Conservation (phyloP, 1,139 yeast genomes). For the Hansenula sp. region DNA sequence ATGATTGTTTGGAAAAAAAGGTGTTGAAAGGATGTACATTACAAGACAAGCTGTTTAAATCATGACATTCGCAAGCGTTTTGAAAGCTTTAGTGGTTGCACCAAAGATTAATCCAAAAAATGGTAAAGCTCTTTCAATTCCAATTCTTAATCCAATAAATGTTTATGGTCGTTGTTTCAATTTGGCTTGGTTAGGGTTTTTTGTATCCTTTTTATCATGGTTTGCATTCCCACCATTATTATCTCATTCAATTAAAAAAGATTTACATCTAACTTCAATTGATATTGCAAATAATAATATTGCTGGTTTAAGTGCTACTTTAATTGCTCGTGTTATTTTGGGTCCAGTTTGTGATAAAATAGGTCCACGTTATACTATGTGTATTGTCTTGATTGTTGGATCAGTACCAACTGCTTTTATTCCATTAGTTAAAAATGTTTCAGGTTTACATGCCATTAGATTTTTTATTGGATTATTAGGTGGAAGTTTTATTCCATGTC, state of each 20-base stretch:
- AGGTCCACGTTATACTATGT: constrained; percentile 30
- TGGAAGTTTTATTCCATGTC: constrained; percentile 30
- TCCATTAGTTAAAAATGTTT: constrained; percentile 24
- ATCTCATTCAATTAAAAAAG: constrained; percentile 21
- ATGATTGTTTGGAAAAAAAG: too few relatives aligned
- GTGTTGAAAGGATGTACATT: background rate
- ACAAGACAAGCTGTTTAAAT: too few relatives aligned
- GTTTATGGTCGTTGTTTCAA: constrained; percentile 26
- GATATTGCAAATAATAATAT: constrained; percentile 30
- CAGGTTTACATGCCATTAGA: constrained; percentile 26
- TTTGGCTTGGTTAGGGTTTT: constrained; percentile 29
- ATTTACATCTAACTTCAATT: constrained; percentile 23
- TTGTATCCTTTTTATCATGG: constrained; percentile 31
- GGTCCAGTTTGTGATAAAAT: constrained; percentile 29
- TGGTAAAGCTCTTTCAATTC: constrained; percentile 26
- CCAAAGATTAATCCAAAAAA: constrained; percentile 27
- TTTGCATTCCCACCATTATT: constrained; percentile 32
- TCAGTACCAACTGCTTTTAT: constrained; percentile 30
- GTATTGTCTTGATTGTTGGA: constrained; percentile 23
- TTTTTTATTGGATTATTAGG: constrained; percentile 30
- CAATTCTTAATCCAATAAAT: constrained; percentile 24
- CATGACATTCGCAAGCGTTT: too few relatives aligned
- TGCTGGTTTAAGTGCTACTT: constrained; percentile 28
- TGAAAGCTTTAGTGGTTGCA: constrained; percentile 6
- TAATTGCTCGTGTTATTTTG: constrained; percentile 25